Base-by-base conservation (phyloP, 2,329 filamentous ascomycete species). In the Pyricularia grisea region DNA sequence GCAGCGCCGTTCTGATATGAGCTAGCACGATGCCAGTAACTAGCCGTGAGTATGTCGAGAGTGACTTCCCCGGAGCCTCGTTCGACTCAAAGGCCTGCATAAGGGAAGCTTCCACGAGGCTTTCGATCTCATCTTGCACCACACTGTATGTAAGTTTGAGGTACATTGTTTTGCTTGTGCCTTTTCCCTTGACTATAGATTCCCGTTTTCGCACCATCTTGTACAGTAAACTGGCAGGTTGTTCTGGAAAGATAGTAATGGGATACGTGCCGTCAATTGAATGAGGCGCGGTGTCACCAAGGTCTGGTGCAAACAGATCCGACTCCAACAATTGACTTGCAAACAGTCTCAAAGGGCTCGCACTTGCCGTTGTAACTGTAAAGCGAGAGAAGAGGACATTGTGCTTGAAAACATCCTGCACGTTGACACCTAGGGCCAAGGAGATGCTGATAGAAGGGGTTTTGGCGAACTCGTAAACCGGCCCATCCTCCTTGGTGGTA, bases 401-500 rank as follows among this genome's bases (percentile, higher is more conserved):
- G 71, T 92, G 88, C 76, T 97, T 97, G 82, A 98, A 98, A 31
- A 96, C 88, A 74, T 99, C 95, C 74, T 98, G 94, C 6, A 99
- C 95, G 72, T 98, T 98, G 71, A 99, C 95, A 3, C 94, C 94
- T 3, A 99, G 84, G 0, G 93, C 92, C 4, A 99, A 82, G 0
- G 91, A 86, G 1, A 95, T 90, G 2, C 89, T 85, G 25, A 96
- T 83, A 3, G 84, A 86, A 25, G 87, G 85, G 9, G 84, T 83
- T 20, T 85, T 86, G 20, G 87, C 85, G 75, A 90, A 90, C 68
- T 84, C 82, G 72, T 92, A 92, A 9, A 81, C 82, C 23, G 65
- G 65, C 27, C 65, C 65, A 2, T 89, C 91, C 2, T 86, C 80
- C 0, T 87, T 82, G 0, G 92, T 94, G 2, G 85, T 85, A 75